These are phyloP conservation scores for Wickerhamomyces silvicola DNA, from an alignment of 805 yeast species.

Conservation along the genomic window DNA sequence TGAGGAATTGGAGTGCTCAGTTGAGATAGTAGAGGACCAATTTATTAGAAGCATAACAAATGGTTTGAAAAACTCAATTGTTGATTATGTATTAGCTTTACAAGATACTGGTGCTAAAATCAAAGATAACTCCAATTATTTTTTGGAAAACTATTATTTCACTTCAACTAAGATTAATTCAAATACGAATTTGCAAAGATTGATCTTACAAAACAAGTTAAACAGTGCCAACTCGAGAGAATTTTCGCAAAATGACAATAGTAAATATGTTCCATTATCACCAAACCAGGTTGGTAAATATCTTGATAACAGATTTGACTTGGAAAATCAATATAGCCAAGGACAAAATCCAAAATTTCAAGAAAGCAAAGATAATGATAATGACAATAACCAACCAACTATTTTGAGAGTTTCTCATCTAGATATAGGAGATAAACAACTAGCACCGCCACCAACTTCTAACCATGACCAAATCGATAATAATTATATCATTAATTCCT, in stretches of 20 bases:
- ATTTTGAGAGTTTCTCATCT: neutral
- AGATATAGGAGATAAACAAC: neutral
- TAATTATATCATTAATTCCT: slow-evolving; percentile 14
- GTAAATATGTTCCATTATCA: slow-evolving; percentile 12
- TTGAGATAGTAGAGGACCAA: slow-evolving; percentile 49
- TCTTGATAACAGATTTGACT: slow-evolving; percentile 10
- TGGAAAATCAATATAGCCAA: neutral
- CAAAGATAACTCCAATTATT: slow-evolving; percentile 14
- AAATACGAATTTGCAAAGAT: slow-evolving; percentile 17
- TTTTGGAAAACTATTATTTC: slow-evolving; percentile 14
- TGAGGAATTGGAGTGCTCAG: slow-evolving; percentile 43
- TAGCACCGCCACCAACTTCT: neutral
- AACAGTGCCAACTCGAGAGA: slow-evolving; percentile 3
- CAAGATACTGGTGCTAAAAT: slow-evolving; percentile 13
- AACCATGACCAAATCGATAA: slow-evolving; percentile 1
- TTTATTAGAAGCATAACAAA: slow-evolving; percentile 39
- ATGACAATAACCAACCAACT: neutral
- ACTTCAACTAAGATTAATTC: slow-evolving; percentile 5
- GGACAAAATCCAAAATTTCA: neutral
- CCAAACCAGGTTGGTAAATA: slow-evolving; percentile 15
- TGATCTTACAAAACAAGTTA: slow-evolving; percentile 20
- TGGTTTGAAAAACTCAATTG: slow-evolving; percentile 37
- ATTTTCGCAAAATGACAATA: slow-evolving; percentile 1
- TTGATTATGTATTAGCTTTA: slow-evolving; percentile 32
- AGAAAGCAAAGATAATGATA: neutral